Base-by-base conservation (phyloP, 768 basidiomycete genomes). In the Rhodotorula taiwanensis region DNA sequence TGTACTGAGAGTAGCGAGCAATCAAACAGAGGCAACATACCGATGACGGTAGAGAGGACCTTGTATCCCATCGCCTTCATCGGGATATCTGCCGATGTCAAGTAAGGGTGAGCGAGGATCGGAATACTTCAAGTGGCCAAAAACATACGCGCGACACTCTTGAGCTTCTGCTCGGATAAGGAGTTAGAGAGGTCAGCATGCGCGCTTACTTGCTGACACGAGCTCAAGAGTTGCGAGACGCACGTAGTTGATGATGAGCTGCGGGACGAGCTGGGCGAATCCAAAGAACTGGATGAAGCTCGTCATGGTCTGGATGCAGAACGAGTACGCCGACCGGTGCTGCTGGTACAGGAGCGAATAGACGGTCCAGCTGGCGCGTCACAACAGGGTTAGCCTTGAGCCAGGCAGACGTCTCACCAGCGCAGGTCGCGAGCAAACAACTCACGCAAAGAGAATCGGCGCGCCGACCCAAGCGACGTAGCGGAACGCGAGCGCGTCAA, bases 61-160 rank as follows among this genome's bases (percentile, higher is more conserved):
- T 91, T 94, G 57, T 58, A 58, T 70, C 92, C 85, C 89, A 98
- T 91, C 6, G 93, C 88, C 76, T 93, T 95, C 86, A 95, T 93
- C 25, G 93, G 93, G 86, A 98, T 91, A 75, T 52, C 43, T 98
- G 94, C 42, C 25, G 25, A 7, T 6, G 16, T 15, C 13, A 49
- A 94, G n/a, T n/a, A n/a, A n/a, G n/a, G n/a, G n/a, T n/a, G n/a
- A n/a, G n/a, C n/a, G n/a, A n/a, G n/a, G n/a, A n/a, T n/a, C n/a
- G n/a, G n/a, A n/a, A n/a, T n/a, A n/a, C n/a, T n/a, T n/a, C 87
- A 41, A 95, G 92, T 75, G 87, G 90, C 87, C 92, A 78, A 52
- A 67, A 33, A 43, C 51, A 49, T 42, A 39, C 36, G 34, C n/a
- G 51, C 51, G n/a, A 52, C 51, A 4, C 34, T 86, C 86, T 92